A percentile compares a stretch with the other conserved stretches of the same genome.
These are phyloP conservation scores for Cercospora sp. DNA, from an alignment of 2,329 filamentous ascomycete species.

Conservation along the genomic window DNA sequence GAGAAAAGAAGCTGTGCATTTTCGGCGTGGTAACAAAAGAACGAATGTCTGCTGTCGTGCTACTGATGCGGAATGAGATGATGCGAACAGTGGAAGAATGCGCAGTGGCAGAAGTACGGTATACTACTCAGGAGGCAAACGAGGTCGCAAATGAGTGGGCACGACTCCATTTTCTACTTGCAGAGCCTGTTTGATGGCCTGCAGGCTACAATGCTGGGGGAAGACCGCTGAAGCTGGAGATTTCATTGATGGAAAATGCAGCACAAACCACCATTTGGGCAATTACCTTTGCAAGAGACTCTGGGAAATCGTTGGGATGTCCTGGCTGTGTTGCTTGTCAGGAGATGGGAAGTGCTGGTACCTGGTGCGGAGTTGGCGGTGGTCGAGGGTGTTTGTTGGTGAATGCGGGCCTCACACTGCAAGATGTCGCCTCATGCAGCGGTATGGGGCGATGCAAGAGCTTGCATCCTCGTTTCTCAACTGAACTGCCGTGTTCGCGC, in stretches of 20 bases:
- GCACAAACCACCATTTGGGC: background rate
- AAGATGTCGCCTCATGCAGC: background rate
- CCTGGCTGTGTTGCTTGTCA: background rate
- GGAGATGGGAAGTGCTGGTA: background rate
- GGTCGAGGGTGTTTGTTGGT: constrained; percentile 4
- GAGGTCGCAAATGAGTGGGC: constrained; percentile 5
- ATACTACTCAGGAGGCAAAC: constrained; percentile 2
- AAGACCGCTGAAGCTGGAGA: background rate
- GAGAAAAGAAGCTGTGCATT: constrained; percentile 16
- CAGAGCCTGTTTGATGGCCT: background rate
- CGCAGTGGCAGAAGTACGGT: background rate
- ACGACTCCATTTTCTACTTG: background rate
- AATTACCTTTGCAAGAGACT: background rate
- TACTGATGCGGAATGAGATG: constrained; percentile 1
- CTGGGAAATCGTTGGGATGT: background rate
- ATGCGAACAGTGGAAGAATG: background rate
- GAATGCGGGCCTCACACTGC: background rate
- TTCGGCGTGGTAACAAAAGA: background rate
- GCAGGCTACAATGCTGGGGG: background rate
- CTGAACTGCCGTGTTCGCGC: constrained; percentile 1
- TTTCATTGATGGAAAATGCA: background rate
- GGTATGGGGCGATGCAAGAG: background rate
- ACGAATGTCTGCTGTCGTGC: constrained; percentile 5
- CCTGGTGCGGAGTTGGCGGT: background rate
- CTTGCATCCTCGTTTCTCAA: background rate